Conservation (phyloP, 768 basidiomycete genomes). For the Pluteus cervinus region DNA sequence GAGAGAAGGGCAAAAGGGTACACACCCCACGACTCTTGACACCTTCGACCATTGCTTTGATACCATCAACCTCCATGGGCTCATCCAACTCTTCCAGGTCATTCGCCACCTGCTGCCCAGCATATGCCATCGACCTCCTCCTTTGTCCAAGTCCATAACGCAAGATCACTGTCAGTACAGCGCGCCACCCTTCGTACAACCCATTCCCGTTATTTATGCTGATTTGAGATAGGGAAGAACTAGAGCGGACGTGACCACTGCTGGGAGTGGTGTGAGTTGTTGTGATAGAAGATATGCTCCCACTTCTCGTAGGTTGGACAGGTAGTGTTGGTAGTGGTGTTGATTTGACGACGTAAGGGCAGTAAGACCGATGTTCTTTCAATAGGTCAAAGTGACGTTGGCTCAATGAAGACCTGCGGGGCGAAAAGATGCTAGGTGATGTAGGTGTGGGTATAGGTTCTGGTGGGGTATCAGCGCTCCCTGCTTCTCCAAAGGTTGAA, state of each 20-base stretch:
- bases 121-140: constrained; percentile 33
- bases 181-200: constrained; percentile 82
- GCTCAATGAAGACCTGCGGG: too few relatives aligned
- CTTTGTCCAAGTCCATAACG: constrained; percentile 62
- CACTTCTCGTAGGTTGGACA: constrained; percentile 20
- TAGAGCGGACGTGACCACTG: constrained; percentile 14
- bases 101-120: constrained; percentile 11
- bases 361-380: constrained; percentile 80
- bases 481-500: neutral
- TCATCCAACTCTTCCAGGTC: constrained; percentile 14
- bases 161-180: constrained; percentile 62
- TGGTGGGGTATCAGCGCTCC: constrained; percentile 12
- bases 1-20: constrained; percentile 11
- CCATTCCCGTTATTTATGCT: constrained; percentile 19
- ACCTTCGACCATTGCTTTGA: constrained; percentile 70
- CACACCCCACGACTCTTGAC: constrained; percentile 74
- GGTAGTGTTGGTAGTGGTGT: constrained; percentile 57
- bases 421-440: too few relatives aligned
- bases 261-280: constrained; percentile 13
- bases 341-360: constrained; percentile 75
- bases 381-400: constrained; percentile 64
- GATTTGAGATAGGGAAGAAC: constrained; percentile 25
- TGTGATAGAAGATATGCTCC: constrained; percentile 8
- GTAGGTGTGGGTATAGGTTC: constrained; percentile 21
- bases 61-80: constrained; percentile 38